Evolutionary conservation across 1,139 yeast genomes (phyloP), one percentile per base, ranked within the genome.

Genomic region (Wickerhamomyces sp.): DNA sequence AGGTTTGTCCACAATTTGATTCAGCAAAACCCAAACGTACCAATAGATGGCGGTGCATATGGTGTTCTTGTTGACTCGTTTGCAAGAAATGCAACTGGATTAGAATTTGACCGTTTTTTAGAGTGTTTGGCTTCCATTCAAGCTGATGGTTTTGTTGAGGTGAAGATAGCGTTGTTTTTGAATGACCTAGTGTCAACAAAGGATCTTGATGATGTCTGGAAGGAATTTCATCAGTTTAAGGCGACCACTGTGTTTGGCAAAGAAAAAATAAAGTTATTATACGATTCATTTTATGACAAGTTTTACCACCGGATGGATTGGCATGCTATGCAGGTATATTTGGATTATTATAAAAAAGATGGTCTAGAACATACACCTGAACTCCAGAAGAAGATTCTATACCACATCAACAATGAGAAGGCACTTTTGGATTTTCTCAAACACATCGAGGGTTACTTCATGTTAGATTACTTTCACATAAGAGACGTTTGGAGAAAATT

Each of bases 1-100:
- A 36, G 35, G 16, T 49, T 49, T 31, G 51, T 41, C 4, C 31
- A 45, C 6, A 47, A 45, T 8, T n/a, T 47, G 19, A 32, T 49
- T 16, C 39, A 40, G 19, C 39, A 41, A 33, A 38, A 46, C 16
- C 46, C 47, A 5, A 24, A 40, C 10, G 34, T 47, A 1, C 44
- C 46, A 10, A 40, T 51, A 29, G 37, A 40, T 20, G 38, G 40
- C 10, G 31, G 25, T 3, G 44, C 52, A 2, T 46, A 39, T 37
- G 48, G 46, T 4, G 30, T 31, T 3, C 16, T 51, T 8, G 39
- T 41, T 12, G 16, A 33, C 2, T 37, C 41, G 8, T 49, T 43
- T 32, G 17, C 39, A 8, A 27, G 30, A 17, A 30, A 41, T 23
- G 52, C 45, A 3, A 31, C 35, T 6, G 32, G 38, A 0, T 20